A percentile compares a stretch with the other conserved stretches of the same genome.
These are phyloP conservation scores for Pinus albicaulis DNA, from an alignment of 75 land plant species.

Conservation along the genomic window DNA sequence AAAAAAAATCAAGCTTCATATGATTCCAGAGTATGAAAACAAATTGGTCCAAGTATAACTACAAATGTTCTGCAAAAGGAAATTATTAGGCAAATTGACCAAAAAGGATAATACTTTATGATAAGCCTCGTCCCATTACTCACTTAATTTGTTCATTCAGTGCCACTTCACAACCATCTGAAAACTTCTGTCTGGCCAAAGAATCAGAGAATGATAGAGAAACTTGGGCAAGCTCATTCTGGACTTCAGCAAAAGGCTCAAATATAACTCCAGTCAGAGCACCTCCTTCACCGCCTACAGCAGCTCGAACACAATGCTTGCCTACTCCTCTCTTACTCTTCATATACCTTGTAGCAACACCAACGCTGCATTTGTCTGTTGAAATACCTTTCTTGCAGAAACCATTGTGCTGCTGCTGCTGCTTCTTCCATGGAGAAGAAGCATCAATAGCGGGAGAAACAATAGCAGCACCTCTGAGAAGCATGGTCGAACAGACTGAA, in stretches of 20 bases:
- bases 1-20: background rate
- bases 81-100: too few species aligned
- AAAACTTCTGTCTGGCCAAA: conserved; percentile 72
- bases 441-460: background rate
- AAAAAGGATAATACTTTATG: too few species aligned
- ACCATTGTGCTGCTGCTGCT: background rate
- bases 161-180: conserved; percentile 68
- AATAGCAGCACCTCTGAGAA: background rate
- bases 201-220: conserved; percentile 51
- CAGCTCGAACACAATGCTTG: background rate
- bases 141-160: conserved; percentile 4
- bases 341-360: conserved; percentile 9
- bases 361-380: background rate
- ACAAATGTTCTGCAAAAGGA: too few species aligned
- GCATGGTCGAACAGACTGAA: background rate
- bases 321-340: conserved; percentile 6
- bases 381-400: background rate
- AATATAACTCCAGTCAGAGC: conserved; percentile 66
- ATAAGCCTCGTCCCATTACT: background rate
- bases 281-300: background rate
- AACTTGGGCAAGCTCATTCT: conserved; percentile 64
- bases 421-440: background rate
- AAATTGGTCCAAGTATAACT: too few species aligned
- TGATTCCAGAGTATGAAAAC: too few species aligned
- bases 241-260: conserved; percentile 85